phyloP scores from a whole-genome alignment of 2,329 filamentous ascomycete species.

The Pseudomassariella vexata region DNA sequence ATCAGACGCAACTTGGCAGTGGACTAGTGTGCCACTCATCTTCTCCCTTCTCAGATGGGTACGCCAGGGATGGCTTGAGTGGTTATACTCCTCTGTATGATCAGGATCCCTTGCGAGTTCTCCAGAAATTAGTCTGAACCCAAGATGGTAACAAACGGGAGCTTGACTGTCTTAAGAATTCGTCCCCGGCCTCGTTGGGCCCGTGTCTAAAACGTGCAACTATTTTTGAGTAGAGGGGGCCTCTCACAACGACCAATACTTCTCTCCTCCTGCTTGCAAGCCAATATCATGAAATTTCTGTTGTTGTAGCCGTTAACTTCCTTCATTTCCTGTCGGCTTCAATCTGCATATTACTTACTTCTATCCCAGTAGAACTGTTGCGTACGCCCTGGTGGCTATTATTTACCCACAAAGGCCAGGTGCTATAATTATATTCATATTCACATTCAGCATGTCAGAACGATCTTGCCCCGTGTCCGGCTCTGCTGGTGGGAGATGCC shows the following conservation, averaged over 20 bases:
- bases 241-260: background rate
- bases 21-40: background rate
- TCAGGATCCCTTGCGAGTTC: no score
- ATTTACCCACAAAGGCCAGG: constrained; percentile 1
- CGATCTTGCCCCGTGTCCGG: constrained; percentile 24
- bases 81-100: no score
- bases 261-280: background rate
- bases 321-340: constrained; percentile 1
- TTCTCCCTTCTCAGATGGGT: background rate
- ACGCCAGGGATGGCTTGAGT: no score
- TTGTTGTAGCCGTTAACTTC: background rate
- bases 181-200: background rate
- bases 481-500: constrained; percentile 17
- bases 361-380: constrained; percentile 6
- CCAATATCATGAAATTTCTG: background rate
- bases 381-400: constrained; percentile 5
- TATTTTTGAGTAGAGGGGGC: constrained; percentile 2
- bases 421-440: background rate
- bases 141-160: no score
- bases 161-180: background rate
- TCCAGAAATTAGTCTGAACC: no score
- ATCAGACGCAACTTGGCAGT: constrained; percentile 6
- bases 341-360: constrained; percentile 3
- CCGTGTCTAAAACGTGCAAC: background rate
- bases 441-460: constrained; percentile 12